These are phyloP conservation scores for Scytalidium lignicola DNA, from an alignment of 2,329 filamentous ascomycete species.

Conservation along the genomic window DNA sequence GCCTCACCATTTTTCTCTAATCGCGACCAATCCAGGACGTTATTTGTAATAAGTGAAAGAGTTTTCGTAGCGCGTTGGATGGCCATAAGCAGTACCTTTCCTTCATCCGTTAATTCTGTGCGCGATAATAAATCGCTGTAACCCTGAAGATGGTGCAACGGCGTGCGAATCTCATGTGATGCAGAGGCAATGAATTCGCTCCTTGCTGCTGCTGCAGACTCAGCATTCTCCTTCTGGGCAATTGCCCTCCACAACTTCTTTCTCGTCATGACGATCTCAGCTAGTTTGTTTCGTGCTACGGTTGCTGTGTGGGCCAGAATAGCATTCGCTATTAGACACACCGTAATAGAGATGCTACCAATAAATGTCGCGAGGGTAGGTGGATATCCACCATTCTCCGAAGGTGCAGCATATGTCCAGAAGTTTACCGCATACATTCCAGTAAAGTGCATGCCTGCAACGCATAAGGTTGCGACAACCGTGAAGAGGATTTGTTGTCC, in stretches of 20 bases:
- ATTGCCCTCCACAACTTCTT: constrained; percentile 29
- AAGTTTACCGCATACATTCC: constrained; percentile 27
- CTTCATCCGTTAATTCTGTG: constrained; percentile 26
- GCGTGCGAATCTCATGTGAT: constrained; percentile 32
- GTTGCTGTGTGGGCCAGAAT: constrained; percentile 30
- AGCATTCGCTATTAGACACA: constrained; percentile 30
- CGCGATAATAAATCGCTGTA: constrained; percentile 30
- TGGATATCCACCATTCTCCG: constrained; percentile 25
- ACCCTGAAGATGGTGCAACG: constrained; percentile 31
- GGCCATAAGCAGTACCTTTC: constrained; percentile 24
- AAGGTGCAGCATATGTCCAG: constrained; percentile 22
- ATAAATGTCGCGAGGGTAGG: constrained; percentile 26
- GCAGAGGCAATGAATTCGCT: constrained; percentile 31
- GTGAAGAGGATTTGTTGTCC: constrained; percentile 27
- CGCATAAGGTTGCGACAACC: constrained; percentile 26
- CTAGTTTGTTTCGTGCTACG: constrained; percentile 15
- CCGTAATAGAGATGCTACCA: constrained; percentile 26
- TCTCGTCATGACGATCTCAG: constrained; percentile 28
- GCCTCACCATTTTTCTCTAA: constrained; percentile 28
- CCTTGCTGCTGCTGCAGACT: constrained; percentile 3
- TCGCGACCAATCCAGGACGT: constrained; percentile 32
- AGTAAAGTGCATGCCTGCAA: constrained; percentile 31
- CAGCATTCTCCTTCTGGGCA: constrained; percentile 14
- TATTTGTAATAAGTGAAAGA: constrained; percentile 31
- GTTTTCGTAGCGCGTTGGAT: constrained; percentile 31